A percentile compares a stretch with the other conserved stretches of the same genome.
These are phyloP conservation scores for Pharnaceum exiguum DNA, from an alignment of 148 eudicot genomes.

Conservation along the genomic window DNA sequence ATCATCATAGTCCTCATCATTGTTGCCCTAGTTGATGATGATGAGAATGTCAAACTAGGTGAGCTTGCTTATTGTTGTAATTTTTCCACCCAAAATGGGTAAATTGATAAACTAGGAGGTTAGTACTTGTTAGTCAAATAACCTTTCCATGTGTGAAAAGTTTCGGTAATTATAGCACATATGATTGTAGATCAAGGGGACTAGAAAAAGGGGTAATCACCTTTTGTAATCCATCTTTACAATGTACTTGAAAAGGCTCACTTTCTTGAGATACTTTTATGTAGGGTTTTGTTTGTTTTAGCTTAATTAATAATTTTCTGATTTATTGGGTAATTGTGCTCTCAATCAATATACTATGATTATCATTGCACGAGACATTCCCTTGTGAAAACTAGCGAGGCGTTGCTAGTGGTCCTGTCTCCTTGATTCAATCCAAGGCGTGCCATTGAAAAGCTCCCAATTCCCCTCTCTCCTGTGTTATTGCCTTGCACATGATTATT, in stretches of 20 bases:
- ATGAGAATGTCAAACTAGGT: constrained; percentile 11
- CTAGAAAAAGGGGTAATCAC: constrained; percentile 29
- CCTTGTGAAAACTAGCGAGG: constrained; percentile 42
- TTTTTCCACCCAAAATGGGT: neutral
- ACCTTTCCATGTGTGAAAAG: constrained; percentile 26
- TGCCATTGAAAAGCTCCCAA: constrained; percentile 76
- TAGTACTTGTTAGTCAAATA: neutral
- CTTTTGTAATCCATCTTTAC: constrained; percentile 18
- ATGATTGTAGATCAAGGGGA: constrained; percentile 40
- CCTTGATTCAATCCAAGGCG: constrained; percentile 90
- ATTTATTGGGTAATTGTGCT: neutral
- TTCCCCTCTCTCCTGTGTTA: constrained; percentile 14
- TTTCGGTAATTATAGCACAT: constrained; percentile 42
- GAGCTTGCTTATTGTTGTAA: constrained; percentile 19
- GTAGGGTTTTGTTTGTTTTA: neutral
- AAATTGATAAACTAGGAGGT: neutral
- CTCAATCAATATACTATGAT: neutral
- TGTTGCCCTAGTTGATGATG: constrained; percentile 8
- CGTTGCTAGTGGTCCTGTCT: constrained; percentile 61
- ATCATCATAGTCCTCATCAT: constrained; percentile 12
- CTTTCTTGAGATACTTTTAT: constrained; percentile 22
- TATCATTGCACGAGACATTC: constrained; percentile 41
- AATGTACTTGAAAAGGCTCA: constrained; percentile 40
- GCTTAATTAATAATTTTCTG: constrained; percentile 1
- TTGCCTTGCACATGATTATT: constrained; percentile 77